Percentiles rank a stretch among this genome's conserved stretches.
Evolutionary conservation across 306 rosid genomes (phyloP).

Genomic region (Begonia fuchsioides): DNA sequence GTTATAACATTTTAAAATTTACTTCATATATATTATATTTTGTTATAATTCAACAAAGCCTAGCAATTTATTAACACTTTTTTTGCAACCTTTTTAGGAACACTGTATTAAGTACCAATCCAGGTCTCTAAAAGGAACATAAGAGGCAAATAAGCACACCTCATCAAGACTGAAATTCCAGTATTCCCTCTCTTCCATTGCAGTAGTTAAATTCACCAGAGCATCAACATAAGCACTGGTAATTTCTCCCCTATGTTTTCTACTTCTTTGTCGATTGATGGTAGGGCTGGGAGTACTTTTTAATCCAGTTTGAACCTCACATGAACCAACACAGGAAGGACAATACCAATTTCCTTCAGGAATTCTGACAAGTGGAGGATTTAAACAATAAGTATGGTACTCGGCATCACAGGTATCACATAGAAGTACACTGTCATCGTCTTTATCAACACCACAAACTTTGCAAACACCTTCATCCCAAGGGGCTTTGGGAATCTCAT

Average conservation of each 20-base stretch:
- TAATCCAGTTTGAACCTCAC: conserved; percentile 35
- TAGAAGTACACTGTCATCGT: conserved; percentile 89
- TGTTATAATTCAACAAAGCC: no score
- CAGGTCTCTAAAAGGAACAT: no score
- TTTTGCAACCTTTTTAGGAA: no score
- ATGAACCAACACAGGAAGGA: conserved; percentile 78
- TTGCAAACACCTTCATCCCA: conserved; percentile 99
- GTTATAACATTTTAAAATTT: no score
- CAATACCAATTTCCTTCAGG: conserved; percentile 99
- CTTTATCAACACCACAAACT: conserved; percentile 98
- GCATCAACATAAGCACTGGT: conserved; percentile 54
- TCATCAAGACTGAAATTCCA: conserved; percentile 63
- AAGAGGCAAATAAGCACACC: conserved; percentile 35
- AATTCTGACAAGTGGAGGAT: conserved; percentile 97
- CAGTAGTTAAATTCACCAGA: conserved; percentile 43
- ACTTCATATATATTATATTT: no score
- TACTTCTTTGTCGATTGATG: conserved; percentile 32
- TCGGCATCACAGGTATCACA: conserved; percentile 98
- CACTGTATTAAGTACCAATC: no score
- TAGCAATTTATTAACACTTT: no score
- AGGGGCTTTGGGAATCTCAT: conserved; percentile 87
- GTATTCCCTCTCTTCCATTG: conserved; percentile 85
- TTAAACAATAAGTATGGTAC: conserved; percentile 96
- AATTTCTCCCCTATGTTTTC: conserved; percentile 60
- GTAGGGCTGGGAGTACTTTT: conserved; percentile 13